These are phyloP conservation scores for Dipteronia dyeriana DNA, from an alignment of 345 rosid genomes.

Conservation along the genomic window DNA sequence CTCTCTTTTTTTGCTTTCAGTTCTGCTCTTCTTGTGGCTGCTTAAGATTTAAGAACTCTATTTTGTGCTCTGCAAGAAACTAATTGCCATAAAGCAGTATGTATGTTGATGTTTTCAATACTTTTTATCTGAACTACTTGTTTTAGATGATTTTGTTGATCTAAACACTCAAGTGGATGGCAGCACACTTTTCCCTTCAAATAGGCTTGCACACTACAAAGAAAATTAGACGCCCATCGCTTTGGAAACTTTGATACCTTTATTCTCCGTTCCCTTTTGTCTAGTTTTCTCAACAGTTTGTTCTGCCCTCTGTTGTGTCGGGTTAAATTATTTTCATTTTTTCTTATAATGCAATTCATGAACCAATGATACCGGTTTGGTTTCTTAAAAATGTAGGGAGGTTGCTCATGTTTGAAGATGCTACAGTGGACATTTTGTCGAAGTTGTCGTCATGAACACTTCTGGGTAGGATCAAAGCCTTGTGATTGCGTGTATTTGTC, in stretches of 20 bases:
- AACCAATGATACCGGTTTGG: not conserved
- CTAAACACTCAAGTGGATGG: not conserved
- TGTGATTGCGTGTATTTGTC: not conserved
- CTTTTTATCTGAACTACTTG: slow-evolving; percentile 20
- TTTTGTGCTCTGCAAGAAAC: slow-evolving; percentile 25
- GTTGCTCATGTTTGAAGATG: not conserved
- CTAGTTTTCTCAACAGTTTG: not conserved
- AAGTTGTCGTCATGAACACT: not conserved
- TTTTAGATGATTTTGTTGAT: slow-evolving; percentile 19
- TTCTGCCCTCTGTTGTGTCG: not conserved
- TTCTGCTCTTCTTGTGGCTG: slow-evolving; percentile 20
- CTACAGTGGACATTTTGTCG: not conserved
- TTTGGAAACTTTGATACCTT: not conserved
- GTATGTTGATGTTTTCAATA: slow-evolving; percentile 23
- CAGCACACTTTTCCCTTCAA: not conserved
- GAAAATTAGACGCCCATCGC: not conserved
- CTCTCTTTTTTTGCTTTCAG: slow-evolving; percentile 19
- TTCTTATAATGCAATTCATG: not conserved
- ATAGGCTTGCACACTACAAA: not conserved
- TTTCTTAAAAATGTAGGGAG: not conserved
- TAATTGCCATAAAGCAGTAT: slow-evolving; percentile 28
- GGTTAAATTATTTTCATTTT: too few relatives aligned
- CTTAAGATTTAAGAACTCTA: slow-evolving; percentile 11
- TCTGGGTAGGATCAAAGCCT: not conserved
- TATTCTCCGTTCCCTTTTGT: not conserved